phyloP scores from a whole-genome alignment of 2,329 filamentous ascomycete species.

The Nannizzia gypsea region DNA sequence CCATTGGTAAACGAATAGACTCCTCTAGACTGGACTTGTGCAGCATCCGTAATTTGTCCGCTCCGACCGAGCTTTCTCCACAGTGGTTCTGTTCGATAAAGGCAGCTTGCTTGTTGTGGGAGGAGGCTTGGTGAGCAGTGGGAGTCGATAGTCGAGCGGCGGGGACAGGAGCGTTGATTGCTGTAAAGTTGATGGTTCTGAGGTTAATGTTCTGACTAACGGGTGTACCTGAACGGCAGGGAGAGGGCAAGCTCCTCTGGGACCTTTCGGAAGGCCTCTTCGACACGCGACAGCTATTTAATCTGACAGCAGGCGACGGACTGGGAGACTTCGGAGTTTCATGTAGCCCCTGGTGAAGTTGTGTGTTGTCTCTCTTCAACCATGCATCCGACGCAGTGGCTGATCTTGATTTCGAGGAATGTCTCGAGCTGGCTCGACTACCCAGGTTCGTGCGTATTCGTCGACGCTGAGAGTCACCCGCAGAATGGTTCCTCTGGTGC shows the following conservation, averaged over 20 bases:
- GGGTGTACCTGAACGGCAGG: not conserved
- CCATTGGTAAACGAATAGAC: not conserved
- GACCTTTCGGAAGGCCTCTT: not conserved
- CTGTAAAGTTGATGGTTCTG: not conserved
- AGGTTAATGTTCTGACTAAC: not conserved
- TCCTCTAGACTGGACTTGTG: not conserved
- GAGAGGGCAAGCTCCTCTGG: not conserved
- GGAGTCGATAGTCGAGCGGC: not conserved
- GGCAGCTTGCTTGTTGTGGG: not conserved
- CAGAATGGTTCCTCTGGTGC: not conserved
- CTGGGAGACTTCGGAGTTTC: not conserved
- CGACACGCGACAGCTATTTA: not conserved
- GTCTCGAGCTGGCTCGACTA: not conserved
- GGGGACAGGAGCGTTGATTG: not conserved
- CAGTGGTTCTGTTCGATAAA: not conserved
- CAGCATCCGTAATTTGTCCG: not conserved
- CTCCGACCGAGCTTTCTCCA: not conserved
- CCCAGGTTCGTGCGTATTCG: not conserved
- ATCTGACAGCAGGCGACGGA: not conserved
- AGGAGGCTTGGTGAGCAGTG: not conserved
- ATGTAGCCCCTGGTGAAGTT: not conserved
- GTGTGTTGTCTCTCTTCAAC: not conserved
- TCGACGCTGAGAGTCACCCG: not conserved
- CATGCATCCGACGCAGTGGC: not conserved
- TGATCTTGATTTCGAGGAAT: not conserved